Evolutionary conservation across 169 alveolate species (phyloP).

Genomic region (Sarcocystis neurona): DNA sequence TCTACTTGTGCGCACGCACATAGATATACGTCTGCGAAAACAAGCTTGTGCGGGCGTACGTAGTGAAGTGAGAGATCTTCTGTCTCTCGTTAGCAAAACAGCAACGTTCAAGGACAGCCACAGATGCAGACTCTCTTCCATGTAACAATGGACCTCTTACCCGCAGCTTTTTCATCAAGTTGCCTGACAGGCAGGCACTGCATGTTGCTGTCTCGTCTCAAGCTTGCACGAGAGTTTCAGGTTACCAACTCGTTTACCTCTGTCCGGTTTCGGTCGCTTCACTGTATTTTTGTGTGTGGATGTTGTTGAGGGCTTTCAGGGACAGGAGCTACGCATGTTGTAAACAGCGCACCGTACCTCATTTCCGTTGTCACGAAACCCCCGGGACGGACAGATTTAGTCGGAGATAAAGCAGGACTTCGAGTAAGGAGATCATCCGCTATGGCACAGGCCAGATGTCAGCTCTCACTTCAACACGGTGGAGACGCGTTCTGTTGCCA

Average conservation of each 20-base stretch:
- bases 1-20: background rate
- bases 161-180: too few species aligned
- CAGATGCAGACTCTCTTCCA: too few species aligned
- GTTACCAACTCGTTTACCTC: too few species aligned
- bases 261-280: too few species aligned
- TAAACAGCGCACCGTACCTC: conserved; percentile 42
- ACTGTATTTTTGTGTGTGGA: too few species aligned
- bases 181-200: too few species aligned
- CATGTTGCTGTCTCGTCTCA: too few species aligned
- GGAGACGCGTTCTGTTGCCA: too few species aligned
- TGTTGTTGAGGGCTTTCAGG: conserved; percentile 26
- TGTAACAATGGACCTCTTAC: too few species aligned
- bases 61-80: background rate
- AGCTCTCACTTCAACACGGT: background rate
- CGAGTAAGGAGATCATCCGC: background rate
- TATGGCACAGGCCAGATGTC: background rate
- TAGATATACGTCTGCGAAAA: background rate
- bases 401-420: conserved; percentile 42
- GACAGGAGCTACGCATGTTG: conserved; percentile 9
- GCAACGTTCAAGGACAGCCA: background rate
- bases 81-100: background rate
- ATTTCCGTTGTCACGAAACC: conserved; percentile 35
- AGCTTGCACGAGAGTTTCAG: too few species aligned
- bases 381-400: conserved; percentile 37
- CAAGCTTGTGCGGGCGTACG: background rate